phyloP scores from a whole-genome alignment of 2,329 filamentous ascomycete genomes.

The Phyllosticta capitalensis region DNA sequence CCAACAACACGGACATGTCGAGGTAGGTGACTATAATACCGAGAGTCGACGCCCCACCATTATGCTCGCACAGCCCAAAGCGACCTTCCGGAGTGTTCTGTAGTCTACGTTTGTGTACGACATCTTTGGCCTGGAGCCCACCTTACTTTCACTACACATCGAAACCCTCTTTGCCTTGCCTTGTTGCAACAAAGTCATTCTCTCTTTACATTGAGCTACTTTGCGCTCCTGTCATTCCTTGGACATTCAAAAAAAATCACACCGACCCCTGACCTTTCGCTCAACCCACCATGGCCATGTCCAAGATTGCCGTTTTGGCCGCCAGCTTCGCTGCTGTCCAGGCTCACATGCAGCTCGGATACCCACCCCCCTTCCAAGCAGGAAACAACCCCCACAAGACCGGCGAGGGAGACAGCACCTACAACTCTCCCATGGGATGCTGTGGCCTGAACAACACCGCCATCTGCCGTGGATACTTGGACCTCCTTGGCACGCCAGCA shows the following conservation, averaged over 20 bases:
- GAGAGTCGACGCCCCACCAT: background rate
- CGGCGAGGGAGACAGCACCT: slow-evolving; percentile 1
- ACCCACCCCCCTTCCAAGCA: slow-evolving; percentile 7
- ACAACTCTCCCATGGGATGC: slow-evolving; percentile 8
- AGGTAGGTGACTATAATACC: background rate
- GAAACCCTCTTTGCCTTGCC: background rate
- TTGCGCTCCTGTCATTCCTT: background rate
- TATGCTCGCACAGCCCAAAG: background rate
- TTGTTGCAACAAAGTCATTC: background rate
- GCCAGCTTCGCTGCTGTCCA: slow-evolving; percentile 3
- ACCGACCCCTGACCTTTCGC: background rate
- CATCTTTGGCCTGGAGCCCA: background rate
- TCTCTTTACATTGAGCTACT: background rate
- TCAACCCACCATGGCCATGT: background rate
- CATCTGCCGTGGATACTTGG: slow-evolving; percentile 7
- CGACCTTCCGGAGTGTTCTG: background rate
- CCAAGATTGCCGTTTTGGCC: background rate
- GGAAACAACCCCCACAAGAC: slow-evolving; percentile 8
- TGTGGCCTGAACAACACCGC: slow-evolving; percentile 5
- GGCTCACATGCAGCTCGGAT: slow-evolving; percentile 10
- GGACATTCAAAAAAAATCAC: background rate
- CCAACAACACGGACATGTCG: background rate
- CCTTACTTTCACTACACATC: background rate
- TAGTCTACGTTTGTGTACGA: background rate
- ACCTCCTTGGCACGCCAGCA: slow-evolving; percentile 6